Evolutionary conservation across 306 rosid species (phyloP), one percentile per base, ranked within the genome.

Genomic region (Vigna hirtella): DNA sequence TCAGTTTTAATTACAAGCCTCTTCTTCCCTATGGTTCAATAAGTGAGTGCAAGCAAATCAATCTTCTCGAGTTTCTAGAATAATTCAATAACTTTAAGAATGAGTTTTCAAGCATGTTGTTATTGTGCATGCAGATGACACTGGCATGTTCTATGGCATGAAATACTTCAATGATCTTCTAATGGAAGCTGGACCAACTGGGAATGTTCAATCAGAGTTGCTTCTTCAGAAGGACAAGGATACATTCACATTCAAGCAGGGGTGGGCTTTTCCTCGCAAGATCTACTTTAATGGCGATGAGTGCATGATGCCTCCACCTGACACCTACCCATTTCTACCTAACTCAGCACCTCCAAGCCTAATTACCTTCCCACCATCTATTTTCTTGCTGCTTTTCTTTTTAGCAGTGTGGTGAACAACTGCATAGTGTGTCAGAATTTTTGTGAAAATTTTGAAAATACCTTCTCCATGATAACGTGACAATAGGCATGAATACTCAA

Each of bases 301-400:
- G 74, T 91, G 98, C 93, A 88, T 86, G 97, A 64, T 95, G 47
- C 98, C 98, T 0, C 97, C 97, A 59, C 98, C 97, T n/a, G 96
- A 92, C 47, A 62, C 86, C 32, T 95, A 93, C 81, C 98, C 98
- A 0, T 87, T 83, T 77, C 93, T 93, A 11, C 98, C 99, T 0
- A 95, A 89, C 66, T 76, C 93, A 45, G 88, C 97, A 20, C 86
- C 45, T 9, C 14, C 40, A 66, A 85, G 6, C 47, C 66, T 66
- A 17, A 9, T 76, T 65, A 49, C 59, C 12, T 70, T 85, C 89
- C 76, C 87, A 36, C 13, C 81, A 40, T 66, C 81, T 30, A 61
- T 86, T 56, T 70, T 87, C 43, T 82, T 86, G 48, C 68, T 89
- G 74, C 16, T 89, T 81, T 77, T 88, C 73, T 40, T 92, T 70